phyloP scores from a whole-genome alignment of 352 stramenopile genomes.

The Phytophthora pini region DNA sequence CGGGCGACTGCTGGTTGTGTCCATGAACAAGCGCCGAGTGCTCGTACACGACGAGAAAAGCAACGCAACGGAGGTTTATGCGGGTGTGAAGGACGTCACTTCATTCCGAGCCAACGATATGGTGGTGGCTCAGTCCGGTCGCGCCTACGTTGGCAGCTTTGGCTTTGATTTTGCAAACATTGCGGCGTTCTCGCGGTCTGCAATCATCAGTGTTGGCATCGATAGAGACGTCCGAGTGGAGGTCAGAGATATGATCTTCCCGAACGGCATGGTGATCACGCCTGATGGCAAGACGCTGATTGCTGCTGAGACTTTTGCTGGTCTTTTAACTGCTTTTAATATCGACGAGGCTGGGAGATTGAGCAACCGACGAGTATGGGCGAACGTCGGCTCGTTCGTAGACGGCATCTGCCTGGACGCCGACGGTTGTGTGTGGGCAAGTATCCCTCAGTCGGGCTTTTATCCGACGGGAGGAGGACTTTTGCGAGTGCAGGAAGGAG shows the following conservation, averaged over 20 bases:
- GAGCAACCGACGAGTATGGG: constrained; percentile 60
- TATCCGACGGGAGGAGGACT: constrained; percentile 53
- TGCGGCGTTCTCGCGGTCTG: constrained; percentile 41
- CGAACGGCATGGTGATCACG: constrained; percentile 69
- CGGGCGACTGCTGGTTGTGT: constrained; percentile 51
- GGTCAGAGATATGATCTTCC: constrained; percentile 59
- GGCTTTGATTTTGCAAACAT: constrained; percentile 51
- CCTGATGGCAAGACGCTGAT: constrained; percentile 74
- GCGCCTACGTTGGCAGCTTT: constrained; percentile 64
- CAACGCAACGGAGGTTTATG: constrained; percentile 40
- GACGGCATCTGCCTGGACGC: constrained; percentile 74
- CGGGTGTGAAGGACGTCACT: constrained; percentile 50
- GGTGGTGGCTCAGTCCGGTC: constrained; percentile 47
- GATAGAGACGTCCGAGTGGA: constrained; percentile 51
- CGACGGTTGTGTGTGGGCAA: constrained; percentile 67
- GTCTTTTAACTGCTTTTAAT: constrained; percentile 60
- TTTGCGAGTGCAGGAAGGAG: constrained; percentile 57
- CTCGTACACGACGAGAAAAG: constrained; percentile 43
- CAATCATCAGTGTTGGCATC: constrained; percentile 54
- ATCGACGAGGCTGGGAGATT: constrained; percentile 50
- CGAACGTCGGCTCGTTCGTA: constrained; percentile 44
- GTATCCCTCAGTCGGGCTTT: constrained; percentile 51
- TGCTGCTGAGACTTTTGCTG: constrained; percentile 59
- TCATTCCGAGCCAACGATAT: constrained; percentile 61
- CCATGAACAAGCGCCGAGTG: constrained; percentile 50